phyloP scores from a whole-genome alignment of 352 stramenopile species.

The Thraustotheca clavata region DNA sequence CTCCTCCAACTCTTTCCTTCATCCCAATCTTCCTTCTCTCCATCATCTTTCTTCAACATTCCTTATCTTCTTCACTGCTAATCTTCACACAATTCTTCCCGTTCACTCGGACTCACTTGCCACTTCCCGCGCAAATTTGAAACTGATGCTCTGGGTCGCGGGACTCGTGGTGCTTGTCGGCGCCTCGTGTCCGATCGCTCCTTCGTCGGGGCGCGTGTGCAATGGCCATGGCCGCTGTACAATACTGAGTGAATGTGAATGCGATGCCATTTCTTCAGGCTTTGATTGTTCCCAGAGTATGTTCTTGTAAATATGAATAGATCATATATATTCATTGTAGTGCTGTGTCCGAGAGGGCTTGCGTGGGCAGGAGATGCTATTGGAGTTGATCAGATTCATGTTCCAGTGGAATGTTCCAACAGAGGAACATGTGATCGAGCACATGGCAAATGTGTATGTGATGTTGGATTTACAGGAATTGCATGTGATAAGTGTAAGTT shows the following conservation, averaged over 20 bases:
- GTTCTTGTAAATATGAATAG: background rate
- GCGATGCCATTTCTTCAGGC: background rate
- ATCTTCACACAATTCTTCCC: no score
- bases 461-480: constrained; percentile 54
- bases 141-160: no score
- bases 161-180: background rate
- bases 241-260: background rate
- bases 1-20: no score
- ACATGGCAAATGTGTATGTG: constrained; percentile 45
- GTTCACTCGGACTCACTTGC: no score
- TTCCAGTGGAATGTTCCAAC: constrained; percentile 60
- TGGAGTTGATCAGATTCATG: constrained; percentile 14
- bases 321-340: background rate
- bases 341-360: background rate
- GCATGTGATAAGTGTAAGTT: constrained; percentile 58
- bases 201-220: background rate
- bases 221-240: constrained; percentile 16
- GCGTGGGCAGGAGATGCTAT: constrained; percentile 10
- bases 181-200: constrained; percentile 4
- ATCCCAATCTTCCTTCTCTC: no score
- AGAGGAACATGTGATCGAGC: constrained; percentile 51
- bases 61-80: no score
- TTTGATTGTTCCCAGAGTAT: constrained; percentile 18
- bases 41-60: no score
- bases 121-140: no score